Conservation (phyloP, 2,329 filamentous ascomycete genomes). For the Chaetomium strumarium region DNA sequence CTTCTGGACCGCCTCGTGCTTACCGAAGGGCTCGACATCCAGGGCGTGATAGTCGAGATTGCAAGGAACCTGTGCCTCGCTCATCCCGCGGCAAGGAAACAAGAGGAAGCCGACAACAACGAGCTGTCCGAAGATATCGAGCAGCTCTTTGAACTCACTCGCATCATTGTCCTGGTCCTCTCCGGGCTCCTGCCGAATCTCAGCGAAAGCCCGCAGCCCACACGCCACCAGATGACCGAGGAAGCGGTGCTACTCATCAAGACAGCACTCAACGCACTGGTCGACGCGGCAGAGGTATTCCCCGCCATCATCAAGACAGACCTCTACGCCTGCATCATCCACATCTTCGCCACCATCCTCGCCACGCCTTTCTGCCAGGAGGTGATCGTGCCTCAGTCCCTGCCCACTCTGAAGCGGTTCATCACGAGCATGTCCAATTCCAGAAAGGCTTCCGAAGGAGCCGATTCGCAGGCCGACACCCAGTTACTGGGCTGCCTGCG, state of each 20-base stretch:
- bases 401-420: conserved; percentile 90
- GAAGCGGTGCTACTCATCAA: conserved; percentile 78
- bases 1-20: conserved; percentile 86
- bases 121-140: conserved; percentile 95
- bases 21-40: conserved; percentile 83
- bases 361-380: conserved; percentile 83
- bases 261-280: conserved; percentile 76
- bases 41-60: conserved; percentile 90
- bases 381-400: conserved; percentile 78
- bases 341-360: conserved; percentile 92
- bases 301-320: conserved; percentile 95
- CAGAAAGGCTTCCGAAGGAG: conserved; percentile 30
- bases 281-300: conserved; percentile 92
- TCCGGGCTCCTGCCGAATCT: conserved; percentile 82
- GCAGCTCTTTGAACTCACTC: conserved; percentile 91
- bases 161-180: conserved; percentile 91
- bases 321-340: conserved; percentile 90
- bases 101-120: conserved; percentile 60
- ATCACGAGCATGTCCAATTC: conserved; percentile 64
- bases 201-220: conserved; percentile 57
- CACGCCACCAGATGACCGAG: conserved; percentile 74
- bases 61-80: conserved; percentile 83
- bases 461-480: conserved; percentile 48
- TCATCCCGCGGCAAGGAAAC: conserved; percentile 78
- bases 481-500: conserved; percentile 79